A percentile compares a stretch with the other conserved stretches of the same genome.
Evolutionary conservation across 257 asterid species (phyloP).

Genomic region (Penstemon eatonii): DNA sequence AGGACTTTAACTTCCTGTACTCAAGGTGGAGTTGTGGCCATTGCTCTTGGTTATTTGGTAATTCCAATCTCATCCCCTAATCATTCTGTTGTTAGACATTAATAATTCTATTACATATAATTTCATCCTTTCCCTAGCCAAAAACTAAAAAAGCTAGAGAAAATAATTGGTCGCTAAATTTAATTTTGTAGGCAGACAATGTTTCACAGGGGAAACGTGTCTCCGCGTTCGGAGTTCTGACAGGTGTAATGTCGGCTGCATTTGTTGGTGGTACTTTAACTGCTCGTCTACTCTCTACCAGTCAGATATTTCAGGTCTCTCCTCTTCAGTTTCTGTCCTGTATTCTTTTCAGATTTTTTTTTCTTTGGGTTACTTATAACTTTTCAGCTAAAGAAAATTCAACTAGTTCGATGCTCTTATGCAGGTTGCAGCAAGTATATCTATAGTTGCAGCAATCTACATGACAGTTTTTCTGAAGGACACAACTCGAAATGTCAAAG

Average conservation of each 20-base stretch:
- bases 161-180: slow-evolving; percentile 1
- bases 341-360: not conserved
- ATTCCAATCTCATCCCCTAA: slow-evolving; percentile 2
- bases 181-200: slow-evolving; percentile 41
- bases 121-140: not conserved
- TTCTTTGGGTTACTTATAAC: not conserved
- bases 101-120: not conserved
- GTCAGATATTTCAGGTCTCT: slow-evolving; percentile 43
- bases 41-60: slow-evolving; percentile 60
- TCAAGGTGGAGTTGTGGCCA: slow-evolving; percentile 48
- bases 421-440: slow-evolving; percentile 32
- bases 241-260: slow-evolving; percentile 38
- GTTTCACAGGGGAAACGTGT: slow-evolving; percentile 41
- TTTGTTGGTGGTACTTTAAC: slow-evolving; percentile 36
- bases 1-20: slow-evolving; percentile 53
- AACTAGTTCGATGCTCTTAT: not conserved
- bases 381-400: slow-evolving; percentile 20
- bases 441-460: slow-evolving; percentile 28
- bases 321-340: not conserved
- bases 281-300: slow-evolving; percentile 44
- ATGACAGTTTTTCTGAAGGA: slow-evolving; percentile 33
- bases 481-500: not conserved
- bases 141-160: not conserved
- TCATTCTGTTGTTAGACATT: slow-evolving; percentile 6
- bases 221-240: slow-evolving; percentile 41